Base-by-base conservation (phyloP, 2,329 filamentous ascomycete species). In the Trichoderma simmonsii region DNA sequence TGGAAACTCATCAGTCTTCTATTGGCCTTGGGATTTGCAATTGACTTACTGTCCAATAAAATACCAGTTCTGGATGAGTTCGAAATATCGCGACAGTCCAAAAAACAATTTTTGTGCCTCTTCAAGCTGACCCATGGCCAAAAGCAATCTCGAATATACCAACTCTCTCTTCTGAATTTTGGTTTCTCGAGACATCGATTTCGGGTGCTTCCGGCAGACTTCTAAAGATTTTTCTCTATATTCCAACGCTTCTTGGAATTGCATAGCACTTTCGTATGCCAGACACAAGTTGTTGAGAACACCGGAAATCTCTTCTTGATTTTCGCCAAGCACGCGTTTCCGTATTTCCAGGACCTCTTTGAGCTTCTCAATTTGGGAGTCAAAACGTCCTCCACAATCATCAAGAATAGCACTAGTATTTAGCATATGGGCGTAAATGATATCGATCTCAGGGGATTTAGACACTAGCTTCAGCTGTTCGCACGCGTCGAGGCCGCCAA, bases 321-420 rank as follows among this genome's bases (percentile, higher is more conserved):
- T 1, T 48, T 8, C 8, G 43, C 8, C 0, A 12, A 48, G n/a
- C 0, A 48, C 15, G 3, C 36, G 36, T 43, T 43, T 48, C n/a
- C 43, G n/a, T 21, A 48, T 48, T 9, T 48, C 6, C 3, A n/a
- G 18, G 18, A 48, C 39, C 18, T n/a, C 26, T 26, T 48, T n/a
- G 43, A 48, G 6, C n/a, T 48, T 48, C 1, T 21, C 9, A 21
- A 48, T 48, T 21, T 48, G 43, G 2, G 43, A 48, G 43, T 21
- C n/a, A 48, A 48, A 48, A 21, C 0, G 6, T n/a, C 43, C 18
- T 21, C n/a, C 1, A 3, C 1, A 4, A 0, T 1, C 43, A n/a
- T 48, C 43, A 11, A 48, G 43, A 12, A 2, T 0, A 8, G 43
- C 43, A 21, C 43, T 48, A 6, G 43, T 48, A 8, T 48, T 48